Base-by-base conservation (phyloP, 306 rosid genomes). In the Acmispon strigosus region DNA sequence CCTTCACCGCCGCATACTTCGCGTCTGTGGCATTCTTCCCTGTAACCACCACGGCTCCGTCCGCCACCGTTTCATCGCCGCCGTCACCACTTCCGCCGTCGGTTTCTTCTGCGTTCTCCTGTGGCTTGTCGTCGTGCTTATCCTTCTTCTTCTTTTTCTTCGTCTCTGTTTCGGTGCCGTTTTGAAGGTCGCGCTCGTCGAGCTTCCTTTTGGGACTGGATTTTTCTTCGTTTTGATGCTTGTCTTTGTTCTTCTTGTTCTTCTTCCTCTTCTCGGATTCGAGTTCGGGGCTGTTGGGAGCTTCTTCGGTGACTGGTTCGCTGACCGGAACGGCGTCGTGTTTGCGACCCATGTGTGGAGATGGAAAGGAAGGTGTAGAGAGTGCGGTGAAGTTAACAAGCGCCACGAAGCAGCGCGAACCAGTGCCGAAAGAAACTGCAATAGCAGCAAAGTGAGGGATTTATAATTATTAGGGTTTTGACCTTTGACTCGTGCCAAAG, bases 331-430 rank as follows among this genome's bases (percentile, higher is more conserved):
- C 50, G 59, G 62, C 37, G 51, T 76, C 90, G 83, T 81, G 85
- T 32, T 83, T 93, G 10, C 85, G 85, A 71, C 85, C 97, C 98
- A 90, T 93, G 63, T 17, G 65, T 20, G 84, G 32, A 50, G 77
- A 20, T 37, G 57, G 76, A 54, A 53, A 3, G 53, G 76, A 54
- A 60, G 5, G 4, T 8, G n/a, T 17, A 4, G 14, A 17, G 10
- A 6, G 64, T 11, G 41, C 7, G 22, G 76, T 8, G 72, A 44
- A 50, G 52, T 34, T 52, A 57, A 8, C 10, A 49, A 9, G 0
- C 4, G 15, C 39, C 75, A 42, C 60, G 47, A 24, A 66, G 59
- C 58, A 22, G 73, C 24, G 15, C 52, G 58, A 79, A 67, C 80
- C 80, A 71, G 77, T 50, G 82, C 22, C 62, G 37, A 32, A 32